Conservation (phyloP, 1,284 basidiomycete species). For the Mycena citricolor region DNA sequence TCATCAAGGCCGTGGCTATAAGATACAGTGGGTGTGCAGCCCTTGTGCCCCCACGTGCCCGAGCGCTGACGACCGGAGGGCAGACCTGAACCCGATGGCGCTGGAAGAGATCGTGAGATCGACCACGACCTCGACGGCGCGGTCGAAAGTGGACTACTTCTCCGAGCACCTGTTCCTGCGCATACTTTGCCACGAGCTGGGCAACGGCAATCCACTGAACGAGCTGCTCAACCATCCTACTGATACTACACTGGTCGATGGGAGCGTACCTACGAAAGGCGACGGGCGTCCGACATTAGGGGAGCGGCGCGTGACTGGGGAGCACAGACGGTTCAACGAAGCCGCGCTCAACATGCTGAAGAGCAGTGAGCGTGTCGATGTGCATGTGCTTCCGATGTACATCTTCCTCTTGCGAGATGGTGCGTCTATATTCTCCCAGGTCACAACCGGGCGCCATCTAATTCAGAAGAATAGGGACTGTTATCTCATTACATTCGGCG, state of each 20-base stretch:
- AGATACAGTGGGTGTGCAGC: constrained; percentile 54
- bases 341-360: constrained; percentile 50
- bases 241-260: no score
- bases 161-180: constrained; percentile 54
- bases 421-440: no score
- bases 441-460: no score
- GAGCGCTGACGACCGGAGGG: no score
- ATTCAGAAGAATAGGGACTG: no score
- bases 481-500: constrained; percentile 57
- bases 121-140: constrained; percentile 48
- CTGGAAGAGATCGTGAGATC: constrained; percentile 72
- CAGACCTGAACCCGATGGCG: constrained; percentile 68
- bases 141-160: constrained; percentile 73
- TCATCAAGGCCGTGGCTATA: constrained; percentile 62
- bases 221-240: no score
- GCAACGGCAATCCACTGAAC: constrained; percentile 29
- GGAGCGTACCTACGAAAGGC: not conserved
- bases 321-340: constrained; percentile 28
- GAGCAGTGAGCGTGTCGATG: constrained; percentile 56
- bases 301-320: constrained; percentile 2
- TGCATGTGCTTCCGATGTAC: constrained; percentile 57
- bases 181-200: constrained; percentile 56
- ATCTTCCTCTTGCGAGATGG: constrained; percentile 63
- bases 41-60: not conserved
- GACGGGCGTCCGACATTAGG: not conserved